Base-by-base conservation (phyloP, 2,329 filamentous ascomycete species). In the Metarhizium humberi region DNA sequence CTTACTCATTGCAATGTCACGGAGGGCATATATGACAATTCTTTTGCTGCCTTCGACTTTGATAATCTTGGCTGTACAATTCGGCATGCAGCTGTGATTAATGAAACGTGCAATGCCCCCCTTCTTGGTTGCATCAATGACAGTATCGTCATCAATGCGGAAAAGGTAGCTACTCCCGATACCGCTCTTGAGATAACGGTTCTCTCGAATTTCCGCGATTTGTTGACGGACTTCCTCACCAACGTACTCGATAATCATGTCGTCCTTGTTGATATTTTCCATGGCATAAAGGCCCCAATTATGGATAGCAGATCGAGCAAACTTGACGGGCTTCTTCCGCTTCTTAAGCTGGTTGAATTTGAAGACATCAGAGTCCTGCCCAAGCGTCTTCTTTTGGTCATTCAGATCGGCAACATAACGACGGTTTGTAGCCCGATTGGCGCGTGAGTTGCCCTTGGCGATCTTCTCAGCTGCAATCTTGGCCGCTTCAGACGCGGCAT, bases 221-320 rank as follows among this genome's bases (percentile, higher is more conserved):
- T 95, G 90, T 72, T 99, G 94, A 56, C 94, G 85, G 42, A 99
- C 91, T 71, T 96, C 94, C 74, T 99, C 94, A 58, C 94, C 94
- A 11, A 99, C 94, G 68, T 99, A 99, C 74, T 99, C 94, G 67
- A 99, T 99, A 69, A 99, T 99, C 91, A 99, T 96, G 72, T 99
- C 94, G 70, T 96, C 95, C 69, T 92, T 91, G 57, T 88, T 83
- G 60, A 99, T 99, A 67, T 95, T 94, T 73, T 99, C 94, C 78
- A 96, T 92, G 3, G 94, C 92, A 67, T 99, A 99, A 32, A 99
- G 75, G 32, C 94, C 94, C 94, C 94, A 99, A 66, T 96, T 97
- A 73, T 99, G 94, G 64, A 99, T 99, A 49, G 94, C 94, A 53
- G 94, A 99, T 48, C 94, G 84, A 56, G 92, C 94, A 72, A 99